These are phyloP conservation scores for Xylaria sp. DNA, from an alignment of 2,329 filamentous ascomycete genomes.

Conservation along the genomic window DNA sequence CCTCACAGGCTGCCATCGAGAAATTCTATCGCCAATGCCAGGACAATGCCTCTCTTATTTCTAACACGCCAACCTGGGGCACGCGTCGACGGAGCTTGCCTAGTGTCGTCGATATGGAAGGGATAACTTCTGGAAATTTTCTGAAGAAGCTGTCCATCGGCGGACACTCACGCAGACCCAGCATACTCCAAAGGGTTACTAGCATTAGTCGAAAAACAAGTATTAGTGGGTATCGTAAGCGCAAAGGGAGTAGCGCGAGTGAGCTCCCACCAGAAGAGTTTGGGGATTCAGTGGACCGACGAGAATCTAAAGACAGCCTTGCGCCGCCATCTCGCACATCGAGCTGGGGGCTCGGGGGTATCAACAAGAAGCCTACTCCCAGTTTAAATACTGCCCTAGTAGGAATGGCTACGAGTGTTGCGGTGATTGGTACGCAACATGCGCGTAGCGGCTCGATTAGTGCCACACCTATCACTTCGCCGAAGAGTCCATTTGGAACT, in stretches of 20 bases:
- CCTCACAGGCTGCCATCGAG: constrained; percentile 65
- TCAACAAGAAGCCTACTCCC: constrained; percentile 61
- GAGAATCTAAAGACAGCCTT: constrained; percentile 61
- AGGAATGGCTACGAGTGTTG: constrained; percentile 65
- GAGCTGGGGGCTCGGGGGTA: constrained; percentile 60
- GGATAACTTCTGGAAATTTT: constrained; percentile 68
- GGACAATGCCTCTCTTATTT: constrained; percentile 69
- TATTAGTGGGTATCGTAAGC: constrained; percentile 58
- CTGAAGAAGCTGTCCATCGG: constrained; percentile 71
- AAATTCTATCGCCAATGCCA: constrained; percentile 63
- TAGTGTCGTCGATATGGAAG: constrained; percentile 68
- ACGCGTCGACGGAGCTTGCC: constrained; percentile 74
- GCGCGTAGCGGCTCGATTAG: constrained; percentile 71
- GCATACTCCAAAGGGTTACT: constrained; percentile 64
- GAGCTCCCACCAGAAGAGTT: constrained; percentile 48
- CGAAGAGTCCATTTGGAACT: constrained; percentile 61
- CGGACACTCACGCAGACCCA: constrained; percentile 60
- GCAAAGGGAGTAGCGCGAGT: constrained; percentile 57
- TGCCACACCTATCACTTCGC: constrained; percentile 63
- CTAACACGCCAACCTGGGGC: constrained; percentile 75
- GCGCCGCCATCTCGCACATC: constrained; percentile 62
- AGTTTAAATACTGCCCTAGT: constrained; percentile 70
- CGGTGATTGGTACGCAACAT: constrained; percentile 67
- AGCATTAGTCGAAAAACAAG: constrained; percentile 64
- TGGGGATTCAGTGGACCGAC: constrained; percentile 46